These are phyloP conservation scores for Globisporangium megalacanthum DNA, from an alignment of 352 stramenopile species.

Conservation along the genomic window DNA sequence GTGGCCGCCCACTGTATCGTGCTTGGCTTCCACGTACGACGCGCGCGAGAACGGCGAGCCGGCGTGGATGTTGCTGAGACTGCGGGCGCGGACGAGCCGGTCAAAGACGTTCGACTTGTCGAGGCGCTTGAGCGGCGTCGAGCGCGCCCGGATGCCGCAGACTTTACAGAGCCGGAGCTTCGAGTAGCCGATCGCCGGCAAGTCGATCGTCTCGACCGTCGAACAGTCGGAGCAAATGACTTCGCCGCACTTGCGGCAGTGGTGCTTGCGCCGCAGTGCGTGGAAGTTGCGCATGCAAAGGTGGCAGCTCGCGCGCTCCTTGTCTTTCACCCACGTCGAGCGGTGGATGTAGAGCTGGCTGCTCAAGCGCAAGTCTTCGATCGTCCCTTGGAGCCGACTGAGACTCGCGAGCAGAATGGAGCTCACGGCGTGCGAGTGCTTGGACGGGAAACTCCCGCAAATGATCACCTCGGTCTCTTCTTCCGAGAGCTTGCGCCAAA, in stretches of 20 bases:
- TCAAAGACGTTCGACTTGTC: conserved; percentile 65
- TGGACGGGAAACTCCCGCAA: conserved; percentile 71
- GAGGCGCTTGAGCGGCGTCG: conserved; percentile 52
- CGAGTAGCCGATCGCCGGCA: conserved; percentile 69
- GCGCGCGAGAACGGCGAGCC: conserved; percentile 34
- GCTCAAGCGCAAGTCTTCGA: conserved; percentile 72
- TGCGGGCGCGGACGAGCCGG: conserved; percentile 46
- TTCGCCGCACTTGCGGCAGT: conserved; percentile 78
- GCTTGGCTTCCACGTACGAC: conserved; percentile 44
- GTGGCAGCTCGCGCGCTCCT: conserved; percentile 58
- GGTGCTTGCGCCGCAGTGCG: conserved; percentile 66
- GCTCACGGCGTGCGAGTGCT: conserved; percentile 53
- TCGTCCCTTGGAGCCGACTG: conserved; percentile 49
- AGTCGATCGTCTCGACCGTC: conserved; percentile 56
- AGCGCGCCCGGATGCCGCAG: conserved; percentile 69
- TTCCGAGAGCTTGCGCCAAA: conserved; percentile 60
- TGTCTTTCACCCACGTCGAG: conserved; percentile 74
- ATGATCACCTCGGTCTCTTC: conserved; percentile 78
- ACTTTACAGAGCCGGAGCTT: conserved; percentile 82
- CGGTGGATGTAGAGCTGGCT: conserved; percentile 70
- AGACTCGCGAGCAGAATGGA: conserved; percentile 47
- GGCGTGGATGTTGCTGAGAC: conserved; percentile 43
- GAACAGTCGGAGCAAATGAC: conserved; percentile 81
- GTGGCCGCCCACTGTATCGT: conserved; percentile 11
- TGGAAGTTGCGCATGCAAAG: conserved; percentile 80